Evolutionary conservation across 2,329 filamentous ascomycete genomes (phyloP).

Genomic region (Paraconiothyrium brasiliense): DNA sequence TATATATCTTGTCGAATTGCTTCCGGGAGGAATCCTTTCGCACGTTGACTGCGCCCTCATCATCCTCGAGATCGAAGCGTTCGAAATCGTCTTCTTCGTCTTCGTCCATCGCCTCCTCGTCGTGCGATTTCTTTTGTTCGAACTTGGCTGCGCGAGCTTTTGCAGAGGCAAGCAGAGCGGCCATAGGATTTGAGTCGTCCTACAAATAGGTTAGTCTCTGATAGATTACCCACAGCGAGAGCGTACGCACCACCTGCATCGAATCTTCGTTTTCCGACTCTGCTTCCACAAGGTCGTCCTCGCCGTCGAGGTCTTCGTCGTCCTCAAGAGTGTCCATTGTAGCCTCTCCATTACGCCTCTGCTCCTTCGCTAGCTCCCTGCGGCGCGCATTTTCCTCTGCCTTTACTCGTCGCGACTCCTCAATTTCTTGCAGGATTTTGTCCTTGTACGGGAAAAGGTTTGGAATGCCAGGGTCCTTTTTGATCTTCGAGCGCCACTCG

Average conservation of each 20-base stretch:
- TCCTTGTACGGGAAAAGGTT: slow-evolving; percentile 99
- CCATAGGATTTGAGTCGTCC: slow-evolving; percentile 85
- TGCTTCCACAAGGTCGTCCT: slow-evolving; percentile 60
- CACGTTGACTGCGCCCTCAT: slow-evolving; percentile 45
- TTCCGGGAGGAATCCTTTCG: slow-evolving; percentile 75
- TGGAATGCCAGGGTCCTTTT: slow-evolving; percentile 98
- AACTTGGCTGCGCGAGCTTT: slow-evolving; percentile 80
- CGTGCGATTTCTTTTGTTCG: slow-evolving; percentile 70
- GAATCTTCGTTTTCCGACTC: slow-evolving; percentile 66
- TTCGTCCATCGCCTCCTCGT: slow-evolving; percentile 66
- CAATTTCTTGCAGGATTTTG: slow-evolving; percentile 91
- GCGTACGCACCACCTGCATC: slow-evolving; percentile 59
- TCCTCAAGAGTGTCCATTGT: slow-evolving; percentile 48
- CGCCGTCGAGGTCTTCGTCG: slow-evolving; percentile 59
- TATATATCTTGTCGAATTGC: slow-evolving; percentile 96
- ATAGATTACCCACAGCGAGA: not conserved
- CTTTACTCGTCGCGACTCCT: slow-evolving; percentile 83
- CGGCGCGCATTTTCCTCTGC: slow-evolving; percentile 75
- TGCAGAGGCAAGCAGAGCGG: slow-evolving; percentile 86
- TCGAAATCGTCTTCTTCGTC: slow-evolving; percentile 64
- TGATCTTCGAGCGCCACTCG: slow-evolving; percentile 92
- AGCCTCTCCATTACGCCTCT: slow-evolving; percentile 49
- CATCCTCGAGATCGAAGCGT: slow-evolving; percentile 58
- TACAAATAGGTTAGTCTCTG: slow-evolving; percentile 27
- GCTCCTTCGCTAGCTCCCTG: slow-evolving; percentile 71